Evolutionary conservation across 2,329 filamentous ascomycete genomes (phyloP), one percentile per base, ranked within the genome.

Genomic region (Ascochyta clinopodiicola): DNA sequence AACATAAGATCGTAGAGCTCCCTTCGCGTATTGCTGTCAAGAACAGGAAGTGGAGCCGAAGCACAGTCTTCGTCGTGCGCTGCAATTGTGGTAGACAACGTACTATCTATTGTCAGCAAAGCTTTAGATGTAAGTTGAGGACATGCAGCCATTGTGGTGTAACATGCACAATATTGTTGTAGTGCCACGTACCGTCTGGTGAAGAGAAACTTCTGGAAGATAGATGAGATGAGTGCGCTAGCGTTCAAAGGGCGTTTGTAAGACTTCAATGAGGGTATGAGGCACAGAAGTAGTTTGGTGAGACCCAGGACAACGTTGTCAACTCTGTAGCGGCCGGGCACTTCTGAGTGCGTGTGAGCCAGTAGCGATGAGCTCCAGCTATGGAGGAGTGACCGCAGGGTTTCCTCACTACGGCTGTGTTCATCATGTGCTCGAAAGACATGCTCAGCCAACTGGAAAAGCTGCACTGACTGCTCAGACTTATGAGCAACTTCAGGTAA

Each of bases 281-380:
- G 75, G 44, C 63, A 73, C 10, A 66, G 60, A 15, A 81, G 64
- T 25, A 81, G 67, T 34, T 71, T 74, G 3, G 78, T 72, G 21
- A 81, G 70, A 1, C 76, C 76, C 15, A 73, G 44, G 13, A 78
- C 71, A 25, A 77, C 67, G 34, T 62, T 57, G 51, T 78, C 74
- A 7, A 61, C 59, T 21, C 76, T 67, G 17, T 74, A 70, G 9
- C 70, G 67, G 6, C 75, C 76, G 6, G 76, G 71, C 39, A 70
- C 59, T 50, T 75, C 73, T 27, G 66, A 46, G 24, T 76, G 74
- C 6, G 64, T 53, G 55, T 77, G 68, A 12, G 60, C 42, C 29
- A 75, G 48, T n/a, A 78, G 60, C 21, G 75, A 56, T 19, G 60
- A 56, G 40, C 72, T 72, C 75, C 75, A 78, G 4, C 50, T 45